Base-by-base conservation (phyloP, 805 yeast genomes). In the Suhomyces pyralidae region DNA sequence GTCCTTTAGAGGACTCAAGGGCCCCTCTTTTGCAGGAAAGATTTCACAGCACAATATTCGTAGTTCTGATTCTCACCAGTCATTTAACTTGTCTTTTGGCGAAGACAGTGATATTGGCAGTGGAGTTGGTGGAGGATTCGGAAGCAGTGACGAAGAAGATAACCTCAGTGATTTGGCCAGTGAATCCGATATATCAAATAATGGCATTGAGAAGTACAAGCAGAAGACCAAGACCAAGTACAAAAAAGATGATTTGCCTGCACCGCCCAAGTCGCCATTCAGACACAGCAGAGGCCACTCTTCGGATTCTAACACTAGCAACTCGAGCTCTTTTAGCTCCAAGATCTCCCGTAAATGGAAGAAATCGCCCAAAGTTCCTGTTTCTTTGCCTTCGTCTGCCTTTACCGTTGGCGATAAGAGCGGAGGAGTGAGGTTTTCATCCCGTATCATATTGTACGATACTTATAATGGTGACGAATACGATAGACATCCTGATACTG, bases 401-500 rank as follows among this genome's bases (percentile, higher is more conserved):
- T 15, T 26, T 25, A 26, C 50, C 25, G 19, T 51, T 4, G 40
- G 36, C 5, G 53, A 51, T 24, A 34, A 32, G 4, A n/a, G 30
- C 15, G 55, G 57, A 5, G 67, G 69, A 14, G 90, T 86, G 9
- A 67, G 82, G 47, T 93, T 93, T 69, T 87, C 96, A 5, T 85
- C 96, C 1, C 78, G 90, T 59, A 89, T 94, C 52, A 80, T 89
- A 7, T 79, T 94, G 43, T 93, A 85, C 68, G 96, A 90, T 55
- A 93, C 97, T 0, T 90, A 87, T 67, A 81, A 85, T 53, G 84
- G 85, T 36, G 84, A 81, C 17, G 97, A 88, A 58, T 93, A 93
- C 68, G 97, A 93, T 68, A 83, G 99, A 61, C 90, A 85, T 58
- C 97, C 97, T 0, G 97, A 91, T 56, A 77, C 85, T 26, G 96